These are phyloP conservation scores for Plectosphaerella plurivora DNA, from an alignment of 2,329 filamentous ascomycete species.

Conservation along the genomic window DNA sequence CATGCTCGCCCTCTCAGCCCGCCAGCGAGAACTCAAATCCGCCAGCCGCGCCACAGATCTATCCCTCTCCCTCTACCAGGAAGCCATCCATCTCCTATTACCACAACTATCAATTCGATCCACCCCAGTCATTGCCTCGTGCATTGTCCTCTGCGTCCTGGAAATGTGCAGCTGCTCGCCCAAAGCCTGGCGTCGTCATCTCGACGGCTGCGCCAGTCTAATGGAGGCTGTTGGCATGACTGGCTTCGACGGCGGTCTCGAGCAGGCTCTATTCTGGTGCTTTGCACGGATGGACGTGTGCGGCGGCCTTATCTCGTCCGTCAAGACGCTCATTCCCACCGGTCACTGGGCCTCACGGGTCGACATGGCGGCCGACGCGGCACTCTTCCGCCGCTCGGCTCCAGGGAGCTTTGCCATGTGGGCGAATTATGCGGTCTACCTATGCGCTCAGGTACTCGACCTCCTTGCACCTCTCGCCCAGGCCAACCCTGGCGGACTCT, in stretches of 20 bases:
- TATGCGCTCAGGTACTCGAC: slow-evolving; percentile 38
- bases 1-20: slow-evolving; percentile 45
- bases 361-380: slow-evolving; percentile 22
- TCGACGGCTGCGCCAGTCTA: slow-evolving; percentile 46
- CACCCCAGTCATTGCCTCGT: slow-evolving; percentile 46
- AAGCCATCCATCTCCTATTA: slow-evolving; percentile 43
- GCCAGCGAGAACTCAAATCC: slow-evolving; percentile 43
- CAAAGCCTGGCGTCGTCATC: slow-evolving; percentile 44
- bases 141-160: slow-evolving; percentile 48
- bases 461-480: slow-evolving; percentile 22
- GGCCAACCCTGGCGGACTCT: slow-evolving; percentile 4
- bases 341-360: slow-evolving; percentile 36
- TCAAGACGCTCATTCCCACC: slow-evolving; percentile 43
- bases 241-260: slow-evolving; percentile 42
- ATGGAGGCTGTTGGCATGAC: slow-evolving; percentile 46
- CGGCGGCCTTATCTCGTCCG: slow-evolving; percentile 46
- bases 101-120: slow-evolving; percentile 41
- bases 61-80: slow-evolving; percentile 44
- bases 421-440: slow-evolving; percentile 45
- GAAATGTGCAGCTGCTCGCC: slow-evolving; percentile 48
- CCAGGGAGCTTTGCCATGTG: slow-evolving; percentile 35
- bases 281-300: slow-evolving; percentile 52
- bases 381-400: slow-evolving; percentile 26
- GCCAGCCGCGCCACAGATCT: slow-evolving; percentile 25
- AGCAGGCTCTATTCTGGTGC: slow-evolving; percentile 50